These are phyloP conservation scores for Xylariaceae sp. DNA, from an alignment of 2,329 filamentous ascomycete species.

Conservation along the genomic window DNA sequence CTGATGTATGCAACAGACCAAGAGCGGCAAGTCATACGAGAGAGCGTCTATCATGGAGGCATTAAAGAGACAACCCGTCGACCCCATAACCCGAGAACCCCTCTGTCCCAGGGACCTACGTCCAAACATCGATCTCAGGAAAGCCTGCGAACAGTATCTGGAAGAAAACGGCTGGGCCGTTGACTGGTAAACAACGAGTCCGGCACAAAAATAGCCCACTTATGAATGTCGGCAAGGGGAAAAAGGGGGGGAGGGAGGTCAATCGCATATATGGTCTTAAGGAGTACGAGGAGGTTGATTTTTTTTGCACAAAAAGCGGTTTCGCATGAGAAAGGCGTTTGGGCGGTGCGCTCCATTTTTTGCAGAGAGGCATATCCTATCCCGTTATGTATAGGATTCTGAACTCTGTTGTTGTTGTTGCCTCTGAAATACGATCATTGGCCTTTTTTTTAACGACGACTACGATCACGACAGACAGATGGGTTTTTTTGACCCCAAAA, in stretches of 20 bases:
- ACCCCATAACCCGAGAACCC: conserved; percentile 78
- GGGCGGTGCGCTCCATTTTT: too few relatives aligned
- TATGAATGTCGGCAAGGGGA: background rate
- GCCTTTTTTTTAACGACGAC: background rate
- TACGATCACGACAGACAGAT: background rate
- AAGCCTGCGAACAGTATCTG: conserved; percentile 81
- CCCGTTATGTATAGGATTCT: conserved; percentile 1
- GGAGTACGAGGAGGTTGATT: background rate
- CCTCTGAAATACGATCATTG: background rate
- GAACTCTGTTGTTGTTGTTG: background rate
- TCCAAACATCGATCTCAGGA: conserved; percentile 74
- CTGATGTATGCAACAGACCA: conserved; percentile 48
- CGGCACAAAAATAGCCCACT: background rate
- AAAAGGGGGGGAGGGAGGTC: background rate
- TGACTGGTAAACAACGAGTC: conserved; percentile 60
- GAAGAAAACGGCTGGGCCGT: conserved; percentile 86
- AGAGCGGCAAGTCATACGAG: conserved; percentile 87
- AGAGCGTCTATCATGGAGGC: conserved; percentile 81
- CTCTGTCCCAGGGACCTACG: conserved; percentile 65
- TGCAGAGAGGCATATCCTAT: too few relatives aligned
- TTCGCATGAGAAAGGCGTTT: conserved; percentile 14
- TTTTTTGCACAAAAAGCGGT: background rate
- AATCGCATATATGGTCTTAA: background rate
- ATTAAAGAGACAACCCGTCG: conserved; percentile 65
- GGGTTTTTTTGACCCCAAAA: background rate